Percentiles rank a stretch among this genome's conserved stretches.
These are phyloP conservation scores for Colletotrichum liriopes DNA, from an alignment of 2,329 filamentous ascomycete genomes.

Conservation along the genomic window DNA sequence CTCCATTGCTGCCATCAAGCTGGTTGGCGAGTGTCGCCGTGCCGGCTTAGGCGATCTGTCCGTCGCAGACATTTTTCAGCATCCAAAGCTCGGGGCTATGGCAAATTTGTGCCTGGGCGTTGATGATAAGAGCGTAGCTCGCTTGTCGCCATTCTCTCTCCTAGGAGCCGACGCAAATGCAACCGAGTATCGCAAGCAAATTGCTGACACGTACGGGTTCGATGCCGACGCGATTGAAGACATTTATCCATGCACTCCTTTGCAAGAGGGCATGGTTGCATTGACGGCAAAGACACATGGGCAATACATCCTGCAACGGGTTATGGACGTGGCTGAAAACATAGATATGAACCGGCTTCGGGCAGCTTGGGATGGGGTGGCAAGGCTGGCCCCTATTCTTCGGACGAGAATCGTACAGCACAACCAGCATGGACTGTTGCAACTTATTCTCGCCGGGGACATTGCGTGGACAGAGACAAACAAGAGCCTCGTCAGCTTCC, in stretches of 20 bases:
- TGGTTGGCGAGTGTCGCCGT: constrained; percentile 20
- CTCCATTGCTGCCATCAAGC: constrained; percentile 47
- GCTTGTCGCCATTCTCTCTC: not conserved
- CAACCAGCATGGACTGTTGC: not conserved
- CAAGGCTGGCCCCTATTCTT: constrained; percentile 38
- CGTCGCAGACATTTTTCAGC: constrained; percentile 18
- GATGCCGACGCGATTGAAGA: constrained; percentile 1
- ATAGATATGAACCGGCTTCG: constrained; percentile 26
- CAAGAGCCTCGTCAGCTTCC: not conserved
- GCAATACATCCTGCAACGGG: constrained; percentile 39
- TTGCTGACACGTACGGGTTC: constrained; percentile 1
- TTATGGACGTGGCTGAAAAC: constrained; percentile 34
- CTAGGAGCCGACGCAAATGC: not conserved
- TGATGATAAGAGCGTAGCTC: not conserved
- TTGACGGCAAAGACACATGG: constrained; percentile 37
- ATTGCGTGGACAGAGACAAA: not conserved
- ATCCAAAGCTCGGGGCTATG: constrained; percentile 13
- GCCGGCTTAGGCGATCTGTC: constrained; percentile 1
- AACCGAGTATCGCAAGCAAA: not conserved
- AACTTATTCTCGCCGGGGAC: not conserved
- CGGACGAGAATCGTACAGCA: constrained; percentile 42
- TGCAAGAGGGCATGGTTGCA: constrained; percentile 38
- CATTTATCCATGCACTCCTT: constrained; percentile 12
- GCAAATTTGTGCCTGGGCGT: constrained; percentile 2
- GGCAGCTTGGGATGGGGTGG: constrained; percentile 43